Base-by-base conservation (phyloP, 805 yeast genomes). In the Lipomyces yamadae region DNA sequence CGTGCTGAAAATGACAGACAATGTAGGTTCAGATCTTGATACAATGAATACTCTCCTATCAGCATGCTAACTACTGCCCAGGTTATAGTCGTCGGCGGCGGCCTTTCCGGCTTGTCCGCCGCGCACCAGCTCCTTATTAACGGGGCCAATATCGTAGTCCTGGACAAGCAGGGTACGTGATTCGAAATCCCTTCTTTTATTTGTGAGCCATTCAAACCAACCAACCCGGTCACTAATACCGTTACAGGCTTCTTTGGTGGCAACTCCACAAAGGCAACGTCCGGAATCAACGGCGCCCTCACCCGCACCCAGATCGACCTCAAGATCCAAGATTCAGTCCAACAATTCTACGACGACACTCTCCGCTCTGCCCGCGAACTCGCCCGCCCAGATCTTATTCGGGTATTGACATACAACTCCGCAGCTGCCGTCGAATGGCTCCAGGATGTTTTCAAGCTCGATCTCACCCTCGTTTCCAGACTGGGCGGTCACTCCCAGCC, bases 401-500 rank as follows among this genome's bases (percentile, higher is more conserved):
- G 80, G 39, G 88, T 85, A 4, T 79, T 91, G 67, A 83, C 89
- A 0, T 78, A 82, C 64, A 86, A 88, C 56, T 87, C 92, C 2
- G 86, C 84, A 4, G 83, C 81, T 55, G 93, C 95, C 0, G 83
- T 91, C 59, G 84, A 85, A 58, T 91, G 96, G 94, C 81, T 91
- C 61, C 89, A 88, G 71, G 82, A 84, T 37, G 83, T 82, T 3
- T 86, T 90, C 72, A 83, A 81, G 5, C 78, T 90, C 60, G 90
- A 88, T 72, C 78, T 91, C 64, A 83, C 89, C 6, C 80, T 87
- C 15, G 89, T 91, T 11, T 84, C 91, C n/a, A 84, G 90, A 72
- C 77, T 91, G 55, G 96, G 96, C 34, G 97, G 97, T 2, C 96
- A 91, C 74, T 87, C 92, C 0, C 85, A 82, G 60, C 87, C 91